Evolutionary conservation across 495 filamentous ascomycete species (phyloP).

Genomic region (Penicillium cataractarum): DNA sequence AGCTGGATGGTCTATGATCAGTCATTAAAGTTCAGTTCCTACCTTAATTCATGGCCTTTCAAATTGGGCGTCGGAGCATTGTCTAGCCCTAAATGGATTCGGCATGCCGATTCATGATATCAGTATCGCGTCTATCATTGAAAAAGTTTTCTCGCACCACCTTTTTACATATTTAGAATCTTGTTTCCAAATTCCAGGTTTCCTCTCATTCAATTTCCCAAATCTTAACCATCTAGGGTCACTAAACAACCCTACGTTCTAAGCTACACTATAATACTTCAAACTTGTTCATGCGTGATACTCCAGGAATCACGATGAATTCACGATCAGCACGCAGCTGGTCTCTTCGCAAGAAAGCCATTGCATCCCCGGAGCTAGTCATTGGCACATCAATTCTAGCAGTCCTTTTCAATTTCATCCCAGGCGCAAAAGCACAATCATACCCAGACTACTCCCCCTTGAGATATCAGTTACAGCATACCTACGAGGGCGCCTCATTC

Average conservation of each 20-base stretch:
- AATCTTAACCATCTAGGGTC: background rate
- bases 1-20: too few species aligned
- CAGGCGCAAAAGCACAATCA: background rate
- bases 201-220: background rate
- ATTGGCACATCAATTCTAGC: background rate
- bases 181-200: background rate
- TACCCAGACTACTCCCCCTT: conserved; percentile 59
- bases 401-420: background rate
- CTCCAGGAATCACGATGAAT: background rate
- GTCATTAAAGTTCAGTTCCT: too few species aligned
- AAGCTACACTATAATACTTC: too few species aligned
- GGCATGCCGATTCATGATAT: background rate
- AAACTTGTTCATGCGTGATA: too few species aligned
- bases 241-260: background rate
- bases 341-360: background rate
- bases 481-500: conserved; percentile 51
- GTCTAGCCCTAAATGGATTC: background rate
- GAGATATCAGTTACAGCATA: conserved; percentile 54
- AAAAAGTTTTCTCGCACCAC: background rate
- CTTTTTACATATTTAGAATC: background rate
- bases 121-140: background rate
- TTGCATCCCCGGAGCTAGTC: background rate
- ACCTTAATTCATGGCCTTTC: too few species aligned
- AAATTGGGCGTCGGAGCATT: background rate
- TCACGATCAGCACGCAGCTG: background rate